Conservation (phyloP, 805 yeast species). For the Kodamaea jinghongensis region DNA sequence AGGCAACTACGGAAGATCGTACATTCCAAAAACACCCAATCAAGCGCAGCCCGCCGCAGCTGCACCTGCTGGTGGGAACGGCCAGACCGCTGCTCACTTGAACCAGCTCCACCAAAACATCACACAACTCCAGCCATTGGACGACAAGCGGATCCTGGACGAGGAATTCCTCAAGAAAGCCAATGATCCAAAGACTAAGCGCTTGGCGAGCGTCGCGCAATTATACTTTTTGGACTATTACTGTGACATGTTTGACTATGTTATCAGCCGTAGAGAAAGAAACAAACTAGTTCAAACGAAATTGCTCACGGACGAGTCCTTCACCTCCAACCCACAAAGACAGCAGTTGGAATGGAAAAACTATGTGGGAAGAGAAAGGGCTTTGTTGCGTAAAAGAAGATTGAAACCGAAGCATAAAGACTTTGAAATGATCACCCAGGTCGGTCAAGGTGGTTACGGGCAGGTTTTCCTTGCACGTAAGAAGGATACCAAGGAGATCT, state of each 20-base stretch:
- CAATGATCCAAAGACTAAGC: constrained; percentile 69
- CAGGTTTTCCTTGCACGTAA: constrained; percentile 96
- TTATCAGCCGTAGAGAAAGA: constrained; percentile 81
- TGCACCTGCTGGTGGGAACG: constrained; percentile 1
- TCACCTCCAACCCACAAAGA: constrained; percentile 26
- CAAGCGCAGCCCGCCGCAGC: neutral
- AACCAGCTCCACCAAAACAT: constrained; percentile 26
- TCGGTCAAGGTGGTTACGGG: constrained; percentile 99
- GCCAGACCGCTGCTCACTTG: constrained; percentile 2
- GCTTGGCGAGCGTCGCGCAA: constrained; percentile 89
- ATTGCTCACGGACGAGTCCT: constrained; percentile 50
- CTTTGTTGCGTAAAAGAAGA: constrained; percentile 81
- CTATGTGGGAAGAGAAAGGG: constrained; percentile 81
- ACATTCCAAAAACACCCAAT: neutral
- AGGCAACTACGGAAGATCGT: constrained; percentile 7
- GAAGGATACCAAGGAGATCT: constrained; percentile 89
- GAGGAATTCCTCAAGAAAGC: constrained; percentile 57
- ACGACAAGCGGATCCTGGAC: constrained; percentile 21
- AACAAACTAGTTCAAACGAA: constrained; percentile 64
- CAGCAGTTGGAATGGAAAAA: constrained; percentile 61
- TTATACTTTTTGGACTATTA: constrained; percentile 92
- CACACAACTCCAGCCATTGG: constrained; percentile 30
- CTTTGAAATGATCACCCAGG: constrained; percentile 95
- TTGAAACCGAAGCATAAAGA: constrained; percentile 91
- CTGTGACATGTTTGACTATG: constrained; percentile 93